Evolutionary conservation across 164 flowering plant genomes (phyloP).

Genomic region (Nymphaea thermarum): DNA sequence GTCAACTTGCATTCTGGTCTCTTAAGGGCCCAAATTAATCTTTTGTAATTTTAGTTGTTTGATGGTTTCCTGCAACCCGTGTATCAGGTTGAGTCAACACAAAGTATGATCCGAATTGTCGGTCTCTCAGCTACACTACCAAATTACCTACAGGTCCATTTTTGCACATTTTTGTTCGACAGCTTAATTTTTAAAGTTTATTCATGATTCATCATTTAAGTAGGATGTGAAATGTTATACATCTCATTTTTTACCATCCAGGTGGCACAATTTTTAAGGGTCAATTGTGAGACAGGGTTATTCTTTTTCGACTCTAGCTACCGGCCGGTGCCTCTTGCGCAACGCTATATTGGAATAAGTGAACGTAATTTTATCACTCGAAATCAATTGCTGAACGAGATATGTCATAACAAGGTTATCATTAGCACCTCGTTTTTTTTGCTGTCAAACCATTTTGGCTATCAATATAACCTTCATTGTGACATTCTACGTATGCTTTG

Average conservation of each 20-base stretch:
- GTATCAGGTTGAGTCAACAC: conserved; percentile 89
- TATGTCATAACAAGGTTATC: conserved; percentile 82
- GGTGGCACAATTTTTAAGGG: conserved; percentile 97
- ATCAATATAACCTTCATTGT: neutral
- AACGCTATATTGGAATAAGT: conserved; percentile 91
- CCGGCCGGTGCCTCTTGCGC: conserved; percentile 99
- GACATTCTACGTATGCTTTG: conserved; percentile 1
- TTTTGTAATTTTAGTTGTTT: conserved; percentile 2
- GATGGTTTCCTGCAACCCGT: neutral
- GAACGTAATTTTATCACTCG: conserved; percentile 82
- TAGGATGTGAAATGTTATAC: neutral
- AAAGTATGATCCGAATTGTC: conserved; percentile 93
- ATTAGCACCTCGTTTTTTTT: neutral
- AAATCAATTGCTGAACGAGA: conserved; percentile 59
- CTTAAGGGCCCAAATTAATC: neutral
- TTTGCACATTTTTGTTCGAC: neutral
- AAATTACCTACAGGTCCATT: conserved; percentile 78
- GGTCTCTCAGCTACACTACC: conserved; percentile 99
- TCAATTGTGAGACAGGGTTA: conserved; percentile 81
- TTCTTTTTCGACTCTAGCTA: conserved; percentile 97
- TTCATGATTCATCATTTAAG: too few relatives aligned
- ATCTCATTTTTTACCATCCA: conserved; percentile 11
- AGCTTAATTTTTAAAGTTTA: too few relatives aligned
- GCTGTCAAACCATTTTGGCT: neutral
- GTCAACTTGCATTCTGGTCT: too few relatives aligned